Evolutionary conservation across 139 green algal genomes (phyloP), one percentile per base, ranked within the genome.

Genomic region (Volvox africanus): DNA sequence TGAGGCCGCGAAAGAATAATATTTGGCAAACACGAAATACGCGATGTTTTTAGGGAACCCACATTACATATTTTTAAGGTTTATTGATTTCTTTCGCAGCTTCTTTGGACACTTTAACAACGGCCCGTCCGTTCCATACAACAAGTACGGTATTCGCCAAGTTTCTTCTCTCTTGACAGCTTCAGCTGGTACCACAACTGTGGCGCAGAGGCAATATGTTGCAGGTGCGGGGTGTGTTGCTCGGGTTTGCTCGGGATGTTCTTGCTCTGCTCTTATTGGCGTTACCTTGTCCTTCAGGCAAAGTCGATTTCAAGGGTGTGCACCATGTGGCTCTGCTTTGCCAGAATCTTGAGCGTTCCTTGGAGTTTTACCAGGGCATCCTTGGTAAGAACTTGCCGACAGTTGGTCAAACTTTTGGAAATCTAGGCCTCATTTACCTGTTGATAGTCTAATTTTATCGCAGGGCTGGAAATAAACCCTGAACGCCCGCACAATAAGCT

Each of bases 301-400:
- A 87, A 68, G 81, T 98, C 20, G 80, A 88, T 20, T 97, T 97
- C 87, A 92, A 97, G 0, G 97, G 97, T 0, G 93, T 99, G 32
- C 97, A 99, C 91, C 97, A 99, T 82, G 96, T 99, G 2, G 97
- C 93, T 0, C 89, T 99, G 2, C 94, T 99, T 22, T 97, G 95
- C 75, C 55, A 96, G n/a, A 94, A 97, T 88, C 93, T 99, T 71
- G 94, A 98, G 84, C 80, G 78, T 24, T 97, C 94, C 18, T 87
- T 98, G 68, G 94, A 95, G 28, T 99, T 99, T 79, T 99, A 99
- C 88, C 91, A 94, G 33, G 94, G 95, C 44, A 80, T 96, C 3
- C 95, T 99, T 18, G 97, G 97, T 96, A 86, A 89, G 95, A 71
- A n/a, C 5, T 30, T 73, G 65, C 21, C 24, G 65, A 28, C 65